Evolutionary conservation across 805 yeast genomes (phyloP).

Genomic region (Phaffomyces thermotolerans): DNA sequence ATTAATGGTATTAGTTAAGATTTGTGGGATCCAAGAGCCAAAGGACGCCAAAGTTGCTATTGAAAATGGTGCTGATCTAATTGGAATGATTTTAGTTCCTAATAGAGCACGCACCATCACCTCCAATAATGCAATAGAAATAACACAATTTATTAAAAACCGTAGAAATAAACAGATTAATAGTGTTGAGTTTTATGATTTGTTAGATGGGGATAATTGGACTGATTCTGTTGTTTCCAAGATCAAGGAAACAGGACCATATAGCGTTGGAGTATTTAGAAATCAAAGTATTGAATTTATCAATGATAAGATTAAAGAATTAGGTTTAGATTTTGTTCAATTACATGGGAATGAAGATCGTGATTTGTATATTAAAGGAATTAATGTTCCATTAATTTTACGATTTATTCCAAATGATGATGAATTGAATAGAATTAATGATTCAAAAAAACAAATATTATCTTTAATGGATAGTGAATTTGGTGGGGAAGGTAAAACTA

Average conservation of each 20-base stretch:
- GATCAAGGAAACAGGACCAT: slow-evolving; percentile 44
- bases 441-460: slow-evolving; percentile 34
- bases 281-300: slow-evolving; percentile 72
- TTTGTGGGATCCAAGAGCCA: slow-evolving; percentile 70
- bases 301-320: slow-evolving; percentile 28
- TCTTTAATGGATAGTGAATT: slow-evolving; percentile 78
- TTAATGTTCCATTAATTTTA: slow-evolving; percentile 57
- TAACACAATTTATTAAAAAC: slow-evolving; percentile 23
- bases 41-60: slow-evolving; percentile 72
- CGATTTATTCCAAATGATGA: slow-evolving; percentile 59
- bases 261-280: slow-evolving; percentile 82
- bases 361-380: slow-evolving; percentile 29
- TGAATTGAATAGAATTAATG: slow-evolving; percentile 26
- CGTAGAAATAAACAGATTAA: slow-evolving; percentile 14
- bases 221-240: slow-evolving; percentile 10
- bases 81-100: slow-evolving; percentile 89
- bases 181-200: neutral
- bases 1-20: slow-evolving; percentile 50
- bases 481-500: slow-evolving; percentile 86
- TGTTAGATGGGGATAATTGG: slow-evolving; percentile 1
- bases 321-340: slow-evolving; percentile 72
- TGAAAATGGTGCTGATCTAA: slow-evolving; percentile 59
- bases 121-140: slow-evolving; percentile 31
- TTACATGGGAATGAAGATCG: slow-evolving; percentile 74
- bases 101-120: slow-evolving; percentile 64